These are phyloP conservation scores for Colletotrichum spinosum DNA, from an alignment of 2,329 filamentous ascomycete species.

Conservation along the genomic window DNA sequence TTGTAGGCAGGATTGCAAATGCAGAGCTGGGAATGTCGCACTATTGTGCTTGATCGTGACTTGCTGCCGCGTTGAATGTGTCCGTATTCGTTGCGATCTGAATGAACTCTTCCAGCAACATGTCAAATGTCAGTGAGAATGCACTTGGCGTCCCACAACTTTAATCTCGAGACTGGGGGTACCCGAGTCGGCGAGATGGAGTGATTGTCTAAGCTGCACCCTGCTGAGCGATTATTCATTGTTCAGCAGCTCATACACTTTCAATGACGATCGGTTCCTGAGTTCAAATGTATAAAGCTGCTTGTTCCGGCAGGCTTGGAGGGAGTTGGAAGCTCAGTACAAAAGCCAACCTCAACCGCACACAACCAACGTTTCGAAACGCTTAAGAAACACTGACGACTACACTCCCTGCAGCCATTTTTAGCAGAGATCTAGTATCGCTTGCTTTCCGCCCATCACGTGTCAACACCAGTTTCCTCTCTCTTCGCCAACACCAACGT, in stretches of 20 bases:
- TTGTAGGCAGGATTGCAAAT: too few species aligned
- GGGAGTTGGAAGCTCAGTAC: constrained; percentile 8
- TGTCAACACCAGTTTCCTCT: not conserved
- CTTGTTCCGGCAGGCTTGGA: not conserved
- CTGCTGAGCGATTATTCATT: not conserved
- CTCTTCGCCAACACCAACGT: not conserved
- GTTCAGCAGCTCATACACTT: too few species aligned
- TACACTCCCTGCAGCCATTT: constrained; percentile 11
- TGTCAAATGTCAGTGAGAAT: too few species aligned
- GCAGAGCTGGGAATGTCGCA: too few species aligned
- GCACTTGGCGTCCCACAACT: not conserved
- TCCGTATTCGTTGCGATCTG: too few species aligned
- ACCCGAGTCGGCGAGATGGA: not conserved
- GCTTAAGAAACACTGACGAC: constrained; percentile 17
- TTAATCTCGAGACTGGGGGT: not conserved
- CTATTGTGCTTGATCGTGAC: too few species aligned
- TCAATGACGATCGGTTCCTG: too few species aligned
- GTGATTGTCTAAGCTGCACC: not conserved
- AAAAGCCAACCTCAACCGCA: constrained; percentile 3
- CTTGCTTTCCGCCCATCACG: rapidly evolving
- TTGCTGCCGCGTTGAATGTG: too few species aligned
- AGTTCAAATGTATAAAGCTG: not conserved
- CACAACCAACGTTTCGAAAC: constrained; percentile 25
- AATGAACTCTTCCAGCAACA: too few species aligned
- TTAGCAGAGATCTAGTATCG: not conserved